Evolutionary conservation across 2,329 filamentous ascomycete genomes (phyloP), one percentile per base, ranked within the genome.

Genomic region (Metarhizium robertsii): DNA sequence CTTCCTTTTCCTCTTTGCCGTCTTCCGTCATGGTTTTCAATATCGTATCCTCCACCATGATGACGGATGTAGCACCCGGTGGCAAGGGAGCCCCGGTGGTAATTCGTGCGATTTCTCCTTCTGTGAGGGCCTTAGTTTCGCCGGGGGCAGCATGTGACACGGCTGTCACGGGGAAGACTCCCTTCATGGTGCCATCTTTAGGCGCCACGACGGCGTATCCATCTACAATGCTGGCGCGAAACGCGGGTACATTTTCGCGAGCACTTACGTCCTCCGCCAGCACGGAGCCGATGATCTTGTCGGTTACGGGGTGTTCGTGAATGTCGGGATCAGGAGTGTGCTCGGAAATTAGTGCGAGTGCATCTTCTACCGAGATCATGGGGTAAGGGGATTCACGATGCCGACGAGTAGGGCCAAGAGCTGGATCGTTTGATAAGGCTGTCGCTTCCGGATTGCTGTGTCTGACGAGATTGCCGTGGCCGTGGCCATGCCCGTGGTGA

Each of bases 81-180:
- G 94, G 94, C 0, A 99, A 74, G 11, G 94, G 92, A 6, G 94
- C 94, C 0, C 94, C 94, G 0, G 94, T 99, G 0, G 94, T 99
- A 62, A 99, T 96, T 50, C 94, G 81, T 0, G 92, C 87, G 53
- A 97, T 86, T 60, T 91, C 80, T 0, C 92, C 91, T 38, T 82
- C 76, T 54, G 85, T 77, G 2, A 96, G 73, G 1, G 81, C 71
- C 38, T 81, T 75, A 14, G 80, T 80, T 34, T 87, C 82, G 0
- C 85, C 81, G 0, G 90, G 83, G 16, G 90, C 82, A 11, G 94
- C 94, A 67, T 96, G 91, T 0, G 91, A 95, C 13, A 97, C 79
- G 0, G 88, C 86, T 0, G 87, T 85, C 14, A 99, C 92, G 0
- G 92, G 91, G 65, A 94, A 97, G 1, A 86, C 73, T 0, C 92